Percentiles rank a stretch among this genome's conserved stretches.
Evolutionary conservation across 768 basidiomycete genomes (phyloP).

Genomic region (Auricularia heimuer): DNA sequence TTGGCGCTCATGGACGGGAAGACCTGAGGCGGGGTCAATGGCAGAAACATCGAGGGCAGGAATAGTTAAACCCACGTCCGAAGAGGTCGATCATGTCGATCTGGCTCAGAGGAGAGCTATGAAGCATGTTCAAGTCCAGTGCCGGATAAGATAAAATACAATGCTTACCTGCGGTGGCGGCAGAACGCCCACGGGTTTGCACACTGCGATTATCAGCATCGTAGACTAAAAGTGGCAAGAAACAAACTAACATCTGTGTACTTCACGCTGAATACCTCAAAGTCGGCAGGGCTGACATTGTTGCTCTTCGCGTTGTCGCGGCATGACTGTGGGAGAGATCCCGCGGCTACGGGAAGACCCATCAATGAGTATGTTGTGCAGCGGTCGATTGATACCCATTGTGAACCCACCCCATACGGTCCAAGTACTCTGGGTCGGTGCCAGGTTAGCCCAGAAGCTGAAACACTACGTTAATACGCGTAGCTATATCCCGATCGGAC

Average conservation of each 20-base stretch:
- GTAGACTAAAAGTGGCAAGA: background rate
- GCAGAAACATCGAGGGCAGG: no score
- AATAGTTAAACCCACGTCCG: background rate
- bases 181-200: background rate
- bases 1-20: background rate
- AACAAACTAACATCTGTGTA: background rate
- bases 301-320: background rate
- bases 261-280: background rate
- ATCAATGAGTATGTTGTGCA: background rate
- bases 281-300: background rate
- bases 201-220: background rate
- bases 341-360: background rate
- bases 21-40: background rate
- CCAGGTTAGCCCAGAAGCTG: background rate
- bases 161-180: background rate
- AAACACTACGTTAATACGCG: background rate
- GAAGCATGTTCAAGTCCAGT: background rate
- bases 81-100: background rate
- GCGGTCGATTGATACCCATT: background rate
- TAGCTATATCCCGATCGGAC: background rate
- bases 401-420: background rate
- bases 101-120: background rate
- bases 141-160: background rate
- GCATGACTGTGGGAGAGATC: background rate
- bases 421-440: background rate